Base-by-base conservation (phyloP, 164 flowering plant genomes). In the Malania oleifera region DNA sequence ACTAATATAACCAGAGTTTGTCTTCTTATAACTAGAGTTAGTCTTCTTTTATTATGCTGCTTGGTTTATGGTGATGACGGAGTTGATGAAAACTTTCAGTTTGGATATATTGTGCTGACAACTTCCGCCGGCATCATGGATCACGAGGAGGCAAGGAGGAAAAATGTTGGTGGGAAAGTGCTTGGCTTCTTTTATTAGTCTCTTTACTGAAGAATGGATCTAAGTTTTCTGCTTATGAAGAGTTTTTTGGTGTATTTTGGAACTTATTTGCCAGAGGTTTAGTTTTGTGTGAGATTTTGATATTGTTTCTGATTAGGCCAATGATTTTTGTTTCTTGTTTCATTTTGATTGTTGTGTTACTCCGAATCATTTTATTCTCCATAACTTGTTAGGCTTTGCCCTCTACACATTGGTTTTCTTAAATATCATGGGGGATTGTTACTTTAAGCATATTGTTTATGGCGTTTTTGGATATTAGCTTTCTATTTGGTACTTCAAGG, bases 121-220 rank as follows among this genome's bases (percentile, higher is more conserved):
- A 75, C 75, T 28, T 75, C 78, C 20, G 75, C 78, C 34, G 80
- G 80, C 45, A 76, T 76, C 56, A 76, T 76, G 80, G 80, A 76
- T 52, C 80, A 76, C 27, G 80, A 76, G 52, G 80, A 76, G 64
- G 80, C 80, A 18, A 70, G 80, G 64, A 73, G 80, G 50, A 76
- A 76, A 75, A 76, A 73, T 52, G 80, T 70, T 35, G 80, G 80
- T 61, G 80, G 80, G 15, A 76, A 76, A 70, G 77, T 76, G 19
- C 77, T 76, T 37, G 77, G 80, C 40, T 73, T 73, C 67, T 70
- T 73, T 24, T 76, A 73, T 62, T 73, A 64, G 62, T 43, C 11
- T n/a, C 56, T 56, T 35, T 14, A 0, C 47, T 17, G 20, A 11
- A 50, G 49, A 56, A 49, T 29, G 57, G 7, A 5, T 14, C 14